Conservation (phyloP, 176 grass and related monocot species). For the Carex myosuroides region DNA sequence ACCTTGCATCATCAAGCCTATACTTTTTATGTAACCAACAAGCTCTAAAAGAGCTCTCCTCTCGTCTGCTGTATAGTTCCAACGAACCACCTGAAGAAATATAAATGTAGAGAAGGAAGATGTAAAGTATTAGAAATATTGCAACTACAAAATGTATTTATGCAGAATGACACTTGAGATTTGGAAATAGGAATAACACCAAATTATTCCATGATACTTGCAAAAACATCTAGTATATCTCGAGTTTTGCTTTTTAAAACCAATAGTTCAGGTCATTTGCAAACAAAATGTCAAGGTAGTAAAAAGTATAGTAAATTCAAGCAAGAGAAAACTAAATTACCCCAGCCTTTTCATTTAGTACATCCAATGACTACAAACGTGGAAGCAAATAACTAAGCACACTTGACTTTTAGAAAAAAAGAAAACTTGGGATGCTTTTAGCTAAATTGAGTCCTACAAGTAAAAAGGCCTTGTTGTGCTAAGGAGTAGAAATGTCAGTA, state of each 20-base stretch:
- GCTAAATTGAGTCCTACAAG: not conserved
- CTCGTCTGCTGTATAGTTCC: slow-evolving; percentile 93
- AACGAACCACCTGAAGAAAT: slow-evolving; percentile 66
- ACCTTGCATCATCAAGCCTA: slow-evolving; percentile 87
- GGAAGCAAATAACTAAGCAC: not conserved
- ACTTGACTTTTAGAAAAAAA: not conserved
- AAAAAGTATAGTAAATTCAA: not conserved
- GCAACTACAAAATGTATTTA: not conserved
- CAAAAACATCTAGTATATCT: not conserved
- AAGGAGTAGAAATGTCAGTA: not conserved
- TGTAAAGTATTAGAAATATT: not conserved
- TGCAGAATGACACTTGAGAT: not conserved
- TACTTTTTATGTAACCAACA: slow-evolving; percentile 92
- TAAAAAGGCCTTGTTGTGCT: not conserved
- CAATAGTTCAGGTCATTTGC: not conserved
- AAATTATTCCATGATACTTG: not conserved
- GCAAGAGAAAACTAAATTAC: not conserved
- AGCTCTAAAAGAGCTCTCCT: slow-evolving; percentile 81
- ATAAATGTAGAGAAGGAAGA: not conserved
- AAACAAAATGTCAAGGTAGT: not conserved
- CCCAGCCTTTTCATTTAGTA: not conserved
- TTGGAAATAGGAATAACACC: not conserved
- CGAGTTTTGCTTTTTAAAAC: not conserved
- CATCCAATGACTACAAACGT: not conserved
- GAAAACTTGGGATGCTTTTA: not conserved